A percentile compares a stretch with the other conserved stretches of the same genome.
phyloP scores from a whole-genome alignment of 148 eudicot genomes.

The Chenopodium formosanum region DNA sequence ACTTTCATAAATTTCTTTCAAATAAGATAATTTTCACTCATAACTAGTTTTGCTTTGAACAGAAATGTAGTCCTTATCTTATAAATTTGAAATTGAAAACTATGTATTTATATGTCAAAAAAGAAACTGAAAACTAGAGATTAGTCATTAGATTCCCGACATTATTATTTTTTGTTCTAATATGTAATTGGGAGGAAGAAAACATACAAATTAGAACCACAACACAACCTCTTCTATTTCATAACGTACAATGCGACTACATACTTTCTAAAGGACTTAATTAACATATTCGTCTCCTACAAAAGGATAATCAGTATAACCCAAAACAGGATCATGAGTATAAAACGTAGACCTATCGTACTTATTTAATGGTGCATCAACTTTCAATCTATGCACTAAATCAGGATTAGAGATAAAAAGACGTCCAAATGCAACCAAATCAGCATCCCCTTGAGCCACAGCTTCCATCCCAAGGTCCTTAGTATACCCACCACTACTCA shows the following conservation, averaged over 20 bases:
- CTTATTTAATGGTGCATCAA: constrained; percentile 57
- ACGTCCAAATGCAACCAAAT: constrained; percentile 75
- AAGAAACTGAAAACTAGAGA: no score
- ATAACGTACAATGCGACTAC: not conserved
- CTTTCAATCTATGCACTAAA: constrained; percentile 62
- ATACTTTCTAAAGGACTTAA: not conserved
- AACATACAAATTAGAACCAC: not conserved
- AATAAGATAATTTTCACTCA: no score
- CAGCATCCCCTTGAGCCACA: constrained; percentile 69
- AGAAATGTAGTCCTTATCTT: no score
- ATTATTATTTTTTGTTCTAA: no score
- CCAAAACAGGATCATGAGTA: constrained; percentile 70
- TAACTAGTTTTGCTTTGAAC: no score
- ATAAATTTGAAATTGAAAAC: no score
- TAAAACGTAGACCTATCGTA: constrained; percentile 66
- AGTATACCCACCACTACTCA: constrained; percentile 72
- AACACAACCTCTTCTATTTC: not conserved
- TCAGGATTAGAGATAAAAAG: constrained; percentile 76
- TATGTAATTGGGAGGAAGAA: no score
- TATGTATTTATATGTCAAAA: no score
- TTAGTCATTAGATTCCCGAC: no score
- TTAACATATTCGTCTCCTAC: constrained; percentile 14
- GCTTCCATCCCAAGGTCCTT: constrained; percentile 61
- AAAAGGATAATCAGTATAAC: constrained; percentile 83
- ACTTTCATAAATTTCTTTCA: no score